Evolutionary conservation across 108 stramenopile species (phyloP).

Genomic region (Bacterosira constricta): DNA sequence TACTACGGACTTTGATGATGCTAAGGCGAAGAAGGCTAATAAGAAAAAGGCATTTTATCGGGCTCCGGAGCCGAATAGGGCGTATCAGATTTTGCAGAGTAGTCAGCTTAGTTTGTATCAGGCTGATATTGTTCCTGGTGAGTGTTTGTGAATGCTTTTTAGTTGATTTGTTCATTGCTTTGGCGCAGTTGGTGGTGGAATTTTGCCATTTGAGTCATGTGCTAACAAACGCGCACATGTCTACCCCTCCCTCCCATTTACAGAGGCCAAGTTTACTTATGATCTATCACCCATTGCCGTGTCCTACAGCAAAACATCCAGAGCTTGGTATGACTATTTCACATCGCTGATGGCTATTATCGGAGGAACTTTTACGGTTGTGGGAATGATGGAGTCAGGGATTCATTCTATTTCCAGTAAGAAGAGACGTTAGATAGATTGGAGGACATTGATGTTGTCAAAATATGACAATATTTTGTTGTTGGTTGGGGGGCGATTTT

Average conservation of each 20-base stretch:
- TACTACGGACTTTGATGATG: conserved; percentile 70
- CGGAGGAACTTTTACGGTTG: conserved; percentile 96
- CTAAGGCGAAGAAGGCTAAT: conserved; percentile 2
- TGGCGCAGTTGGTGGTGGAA: too few relatives aligned
- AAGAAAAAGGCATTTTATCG: background rate
- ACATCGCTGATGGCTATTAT: conserved; percentile 95
- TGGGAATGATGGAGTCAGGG: conserved; percentile 88
- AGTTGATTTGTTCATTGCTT: background rate
- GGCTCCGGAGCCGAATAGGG: conserved; percentile 21
- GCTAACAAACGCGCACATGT: too few relatives aligned
- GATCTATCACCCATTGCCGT: conserved; percentile 94
- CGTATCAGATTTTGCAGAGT: conserved; percentile 80
- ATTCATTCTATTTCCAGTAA: conserved; percentile 51
- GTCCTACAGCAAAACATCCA: conserved; percentile 50
- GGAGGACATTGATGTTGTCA: background rate
- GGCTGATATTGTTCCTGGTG: conserved; percentile 65
- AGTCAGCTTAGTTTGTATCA: conserved; percentile 80
- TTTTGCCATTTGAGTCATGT: too few relatives aligned
- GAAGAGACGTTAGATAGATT: conserved; percentile 31
- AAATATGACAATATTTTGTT: background rate
- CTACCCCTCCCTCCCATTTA: too few relatives aligned
- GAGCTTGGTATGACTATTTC: conserved; percentile 95
- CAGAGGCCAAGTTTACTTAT: conserved; percentile 88
- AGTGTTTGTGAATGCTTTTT: background rate
- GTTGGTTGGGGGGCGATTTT: background rate